Base-by-base conservation (phyloP, 305 asterid species). In the Fraxinus nigra region DNA sequence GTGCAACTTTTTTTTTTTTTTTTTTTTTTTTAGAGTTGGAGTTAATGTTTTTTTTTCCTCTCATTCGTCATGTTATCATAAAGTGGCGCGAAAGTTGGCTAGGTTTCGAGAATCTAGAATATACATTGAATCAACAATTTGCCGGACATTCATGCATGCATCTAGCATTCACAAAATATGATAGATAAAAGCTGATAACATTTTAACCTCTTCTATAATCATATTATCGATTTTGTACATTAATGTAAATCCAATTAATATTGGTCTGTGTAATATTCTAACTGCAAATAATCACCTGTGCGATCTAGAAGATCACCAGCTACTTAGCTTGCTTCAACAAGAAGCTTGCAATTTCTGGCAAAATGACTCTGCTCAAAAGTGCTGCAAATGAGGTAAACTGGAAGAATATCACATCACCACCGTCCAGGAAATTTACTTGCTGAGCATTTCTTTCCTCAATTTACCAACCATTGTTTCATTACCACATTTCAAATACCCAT, bases 361-460 rank as follows among this genome's bases (percentile, higher is more conserved):
- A 63, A 65, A n/a, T 20, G 59, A 32, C 38, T 75, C 14, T 14
- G 78, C 51, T 56, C 34, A 48, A 76, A 24, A 34, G 51, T 46
- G 79, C 83, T 24, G 59, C 81, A 56, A 51, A 22, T 75, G 22
- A 5, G 9, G 18, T 72, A 22, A 79, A 79, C 8, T 6, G 3
- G 76, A 65, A 65, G 59, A 24, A 10, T 22, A 61, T 38, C 65
- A 54, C 48, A 69, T 61, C 77, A 54, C 83, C n/a, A 77, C 82
- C 75, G 76, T 78, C 72, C 37, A 16, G 2, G 90, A 81, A 28
- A 74, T 34, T 73, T 75, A 74, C 73, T 81, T 79, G 22, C 61
- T 59, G 56, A 83, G 80, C 92, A 91, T 89, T 87, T 93, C 97
- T 32, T 77, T 69, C 90, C 86, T 93, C 90, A 93, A 82, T 80